Percentiles rank a stretch among this genome's conserved stretches.
phyloP scores from a whole-genome alignment of 2,329 filamentous ascomycete species.

The Albifimbria verrucaria region DNA sequence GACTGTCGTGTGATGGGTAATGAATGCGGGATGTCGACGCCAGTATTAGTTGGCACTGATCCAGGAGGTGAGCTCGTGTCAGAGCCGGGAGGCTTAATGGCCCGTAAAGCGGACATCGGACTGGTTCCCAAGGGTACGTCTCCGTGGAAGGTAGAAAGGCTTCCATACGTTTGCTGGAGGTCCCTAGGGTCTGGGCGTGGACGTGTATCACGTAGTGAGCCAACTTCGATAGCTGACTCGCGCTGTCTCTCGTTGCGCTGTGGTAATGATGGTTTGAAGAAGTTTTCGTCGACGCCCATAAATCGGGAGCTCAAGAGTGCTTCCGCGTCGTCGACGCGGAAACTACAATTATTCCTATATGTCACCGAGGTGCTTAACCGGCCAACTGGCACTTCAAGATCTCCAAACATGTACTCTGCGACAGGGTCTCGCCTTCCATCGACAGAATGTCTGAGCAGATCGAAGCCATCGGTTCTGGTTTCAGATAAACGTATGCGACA shows the following conservation, averaged over 20 bases:
- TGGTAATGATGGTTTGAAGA: conserved; percentile 75
- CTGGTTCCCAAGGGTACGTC: conserved; percentile 74
- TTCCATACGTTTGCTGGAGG: conserved; percentile 79
- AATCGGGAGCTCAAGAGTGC: conserved; percentile 88
- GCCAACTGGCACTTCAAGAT: conserved; percentile 83
- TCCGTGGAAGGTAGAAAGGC: conserved; percentile 86
- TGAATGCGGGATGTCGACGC: conserved; percentile 46
- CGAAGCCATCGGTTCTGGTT: conserved; percentile 51
- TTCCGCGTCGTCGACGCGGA: conserved; percentile 88
- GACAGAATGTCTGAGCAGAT: conserved; percentile 55
- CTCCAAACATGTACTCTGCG: conserved; percentile 76
- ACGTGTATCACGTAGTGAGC: conserved; percentile 71
- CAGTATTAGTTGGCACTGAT: conserved; percentile 45
- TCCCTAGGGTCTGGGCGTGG: conserved; percentile 49
- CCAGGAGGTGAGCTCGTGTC: conserved; percentile 58
- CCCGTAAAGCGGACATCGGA: conserved; percentile 78
- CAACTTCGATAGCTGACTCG: conserved; percentile 51
- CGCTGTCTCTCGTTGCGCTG: conserved; percentile 42
- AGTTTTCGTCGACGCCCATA: conserved; percentile 84
- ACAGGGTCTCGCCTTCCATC: conserved; percentile 42
- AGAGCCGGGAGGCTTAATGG: conserved; percentile 59
- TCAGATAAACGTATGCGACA: conserved; percentile 74
- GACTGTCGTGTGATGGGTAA: conserved; percentile 44
- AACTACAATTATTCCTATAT: conserved; percentile 86
- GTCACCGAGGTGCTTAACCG: conserved; percentile 77